Conservation (phyloP, 306 rosid genomes). For the Boehmeria nivea region DNA sequence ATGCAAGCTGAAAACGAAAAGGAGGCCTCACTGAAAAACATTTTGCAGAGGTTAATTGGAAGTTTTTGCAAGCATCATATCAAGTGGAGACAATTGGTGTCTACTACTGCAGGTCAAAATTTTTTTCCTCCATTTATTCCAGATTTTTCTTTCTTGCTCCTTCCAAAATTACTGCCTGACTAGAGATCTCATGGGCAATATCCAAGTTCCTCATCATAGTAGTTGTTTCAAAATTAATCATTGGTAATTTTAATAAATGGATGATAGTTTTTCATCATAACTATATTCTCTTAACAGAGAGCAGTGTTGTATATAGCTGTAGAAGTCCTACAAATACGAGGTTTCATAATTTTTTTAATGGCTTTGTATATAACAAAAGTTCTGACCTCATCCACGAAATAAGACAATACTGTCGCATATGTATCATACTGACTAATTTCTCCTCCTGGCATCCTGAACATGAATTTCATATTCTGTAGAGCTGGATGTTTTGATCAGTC, state of each 20-base stretch:
- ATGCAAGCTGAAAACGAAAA: conserved; percentile 67
- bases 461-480: conserved; percentile 55
- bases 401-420: no score
- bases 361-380: no score
- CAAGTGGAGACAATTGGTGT: conserved; percentile 78
- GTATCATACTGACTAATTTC: background rate
- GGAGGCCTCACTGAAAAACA: conserved; percentile 70
- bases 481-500: conserved; percentile 85
- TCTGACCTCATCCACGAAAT: no score
- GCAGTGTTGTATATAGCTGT: no score
- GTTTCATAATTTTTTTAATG: no score
- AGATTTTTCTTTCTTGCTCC: background rate
- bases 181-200: no score
- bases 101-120: conserved; percentile 66
- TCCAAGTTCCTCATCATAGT: background rate
- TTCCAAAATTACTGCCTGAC: no score
- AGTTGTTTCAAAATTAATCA: background rate
- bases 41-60: conserved; percentile 70
- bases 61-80: conserved; percentile 69
- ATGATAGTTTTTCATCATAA: no score
- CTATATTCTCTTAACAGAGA: no score
- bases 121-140: background rate
- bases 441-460: conserved; percentile 17
- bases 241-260: background rate
- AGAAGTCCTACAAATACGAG: no score